Base-by-base conservation (phyloP, 2,329 filamentous ascomycete species). In the Aquanectria penicillioides region DNA sequence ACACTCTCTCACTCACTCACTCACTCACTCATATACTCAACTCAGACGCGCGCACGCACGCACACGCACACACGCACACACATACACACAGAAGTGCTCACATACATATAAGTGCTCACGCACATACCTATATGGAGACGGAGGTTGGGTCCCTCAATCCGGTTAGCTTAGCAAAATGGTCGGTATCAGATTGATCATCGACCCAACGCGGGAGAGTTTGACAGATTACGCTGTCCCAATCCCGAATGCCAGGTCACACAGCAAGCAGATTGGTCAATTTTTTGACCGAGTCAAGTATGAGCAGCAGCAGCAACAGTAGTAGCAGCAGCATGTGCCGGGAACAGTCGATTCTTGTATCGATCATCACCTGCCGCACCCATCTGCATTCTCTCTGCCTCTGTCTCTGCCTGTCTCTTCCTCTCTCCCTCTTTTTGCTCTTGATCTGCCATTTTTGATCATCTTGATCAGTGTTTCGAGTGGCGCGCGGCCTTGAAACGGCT, bases 401-500 rank as follows among this genome's bases (percentile, higher is more conserved):
- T n/a, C n/a, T n/a, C n/a, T n/a, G n/a, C n/a, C n/a, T n/a, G n/a
- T n/a, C n/a, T n/a, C 20, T 44, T 33, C 15, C 26, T 38, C 52
- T 29, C 37, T 43, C 28, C 41, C 17, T 28, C 40, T 57, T 57
- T 61, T 64, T 61, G 58, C 55, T 54, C 40, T 55, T 57, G 44
- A 36, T 44, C 57, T 29, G 37, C 34, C 34, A 17, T 11, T 9
- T 28, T 41, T 29, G 29, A 46, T 46, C n/a, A n/a, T 25, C 12
- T 11, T 28, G 46, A 54, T 69, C 54, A 87, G 58, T 82, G 78
- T 70, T 76, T 82, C 23, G 83, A 83, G 54, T 92, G 76, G 62
- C 87, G 83, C 3, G 89, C 89, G 44, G 89, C 89, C 78, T 87
- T 91, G 78, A 93, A 93, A 61, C 88, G 85, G 78, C 90, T 93